Evolutionary conservation across 495 filamentous ascomycete genomes (phyloP).

Genomic region (Xylaria cubensis): DNA sequence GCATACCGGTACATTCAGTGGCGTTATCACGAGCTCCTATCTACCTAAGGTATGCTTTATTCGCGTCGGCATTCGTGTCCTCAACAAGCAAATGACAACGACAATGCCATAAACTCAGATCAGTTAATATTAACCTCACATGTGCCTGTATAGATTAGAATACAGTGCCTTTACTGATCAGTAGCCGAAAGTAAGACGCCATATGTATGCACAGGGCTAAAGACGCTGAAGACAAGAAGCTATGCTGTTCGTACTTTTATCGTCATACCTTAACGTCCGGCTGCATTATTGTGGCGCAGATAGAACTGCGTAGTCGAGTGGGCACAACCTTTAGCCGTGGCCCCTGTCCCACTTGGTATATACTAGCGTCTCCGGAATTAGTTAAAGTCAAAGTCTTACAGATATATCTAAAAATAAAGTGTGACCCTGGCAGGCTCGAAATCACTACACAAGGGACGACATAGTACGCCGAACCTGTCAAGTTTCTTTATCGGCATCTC

Average conservation of each 20-base stretch:
- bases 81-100: neutral
- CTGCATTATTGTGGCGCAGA: conserved; percentile 11
- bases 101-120: neutral
- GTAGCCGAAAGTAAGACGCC: neutral
- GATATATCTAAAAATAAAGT: conserved; percentile 18
- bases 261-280: neutral
- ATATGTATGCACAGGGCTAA: neutral
- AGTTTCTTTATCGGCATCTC: neutral
- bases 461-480: neutral
- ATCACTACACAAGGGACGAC: neutral
- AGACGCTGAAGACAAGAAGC: neutral
- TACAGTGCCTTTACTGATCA: neutral
- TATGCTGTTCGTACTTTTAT: neutral
- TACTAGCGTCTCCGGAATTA: neutral
- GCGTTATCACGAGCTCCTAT: neutral
- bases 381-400: neutral
- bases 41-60: too few species aligned
- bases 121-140: neutral
- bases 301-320: neutral
- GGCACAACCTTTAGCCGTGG: neutral
- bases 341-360: neutral
- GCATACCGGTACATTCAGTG: neutral
- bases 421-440: neutral
- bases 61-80: neutral
- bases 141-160: neutral